Base-by-base conservation (phyloP, 192 early-diverging fungal genomes). In the Chytriomyces sp. region DNA sequence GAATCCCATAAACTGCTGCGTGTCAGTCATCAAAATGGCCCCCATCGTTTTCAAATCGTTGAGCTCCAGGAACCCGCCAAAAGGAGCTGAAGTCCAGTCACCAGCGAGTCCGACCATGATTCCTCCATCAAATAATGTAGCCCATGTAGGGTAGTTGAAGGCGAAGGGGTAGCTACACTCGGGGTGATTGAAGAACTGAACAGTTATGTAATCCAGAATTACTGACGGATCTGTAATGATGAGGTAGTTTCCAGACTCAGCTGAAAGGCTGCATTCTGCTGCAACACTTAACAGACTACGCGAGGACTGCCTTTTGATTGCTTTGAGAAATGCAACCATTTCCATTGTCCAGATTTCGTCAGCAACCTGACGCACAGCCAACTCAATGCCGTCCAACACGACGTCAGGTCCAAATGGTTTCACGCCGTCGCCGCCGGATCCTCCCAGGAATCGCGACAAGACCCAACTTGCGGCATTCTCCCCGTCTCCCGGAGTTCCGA, bases 101-200 rank as follows among this genome's bases (percentile, higher is more conserved):
- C 56, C 37, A 33, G 69, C 56, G 3, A 71, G 57, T 14, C 55
- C 55, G 32, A 71, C 22, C 14, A 57, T 57, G 25, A 71, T 34
- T 4, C 37, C 37, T 49, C 32, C 30, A 32, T 60, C 31, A 19
- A 38, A 56, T 4, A 59, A 26, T 17, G 30, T 60, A 6, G 19
- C 52, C 69, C 69, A 71, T 12, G 19, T 60, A 5, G 10, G 30
- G 37, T 38, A 71, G 53, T 71, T 71, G 38, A 60, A 58, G 19
- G 28, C 57, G 39, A 59, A 71, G 14, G 56, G 56, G 37, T 59
- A 58, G 5, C 56, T 19, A 30, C 69, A 71, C 17, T 22, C 44
- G 17, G 55, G 55, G 57, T 71, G 58, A 30, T 71, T 71, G 69
- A 59, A 71, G 57, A 52, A 71, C 69, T 71, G 69, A 22, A 71